phyloP scores from a whole-genome alignment of 495 filamentous ascomycete genomes.

The Penicillium coffeae region DNA sequence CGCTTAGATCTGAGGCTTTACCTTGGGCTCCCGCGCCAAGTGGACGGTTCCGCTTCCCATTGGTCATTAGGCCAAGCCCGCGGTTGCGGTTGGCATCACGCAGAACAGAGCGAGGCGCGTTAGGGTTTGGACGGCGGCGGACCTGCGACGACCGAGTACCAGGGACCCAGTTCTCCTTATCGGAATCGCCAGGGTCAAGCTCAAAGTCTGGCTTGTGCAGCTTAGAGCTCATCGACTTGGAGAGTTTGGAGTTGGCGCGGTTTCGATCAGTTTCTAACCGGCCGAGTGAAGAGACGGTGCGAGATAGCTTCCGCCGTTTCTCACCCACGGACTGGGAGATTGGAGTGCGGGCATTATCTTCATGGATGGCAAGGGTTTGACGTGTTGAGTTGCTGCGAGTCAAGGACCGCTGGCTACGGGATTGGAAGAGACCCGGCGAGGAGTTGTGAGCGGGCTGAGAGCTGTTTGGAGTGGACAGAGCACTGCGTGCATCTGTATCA shows the following conservation, averaged over 20 bases:
- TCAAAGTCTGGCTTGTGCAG: conserved; percentile 33
- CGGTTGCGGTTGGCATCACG: conserved; percentile 40
- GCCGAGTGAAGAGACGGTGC: conserved; percentile 63
- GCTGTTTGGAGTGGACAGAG: conserved; percentile 67
- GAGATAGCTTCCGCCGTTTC: conserved; percentile 58
- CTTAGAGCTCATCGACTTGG: conserved; percentile 24
- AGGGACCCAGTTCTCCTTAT: conserved; percentile 91
- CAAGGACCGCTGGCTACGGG: conserved; percentile 50
- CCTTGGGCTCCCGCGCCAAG: conserved; percentile 27
- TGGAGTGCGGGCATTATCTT: conserved; percentile 43
- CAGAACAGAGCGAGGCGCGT: conserved; percentile 40
- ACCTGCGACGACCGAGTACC: conserved; percentile 42
- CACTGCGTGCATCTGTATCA: conserved; percentile 67
- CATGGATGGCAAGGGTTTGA: conserved; percentile 51
- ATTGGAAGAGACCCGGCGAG: conserved; percentile 68
- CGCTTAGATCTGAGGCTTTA: conserved; percentile 36
- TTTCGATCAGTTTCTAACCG: conserved; percentile 53
- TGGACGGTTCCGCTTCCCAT: conserved; percentile 34
- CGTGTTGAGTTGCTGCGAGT: conserved; percentile 37
- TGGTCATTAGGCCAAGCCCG: conserved; percentile 24
- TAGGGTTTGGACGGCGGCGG: conserved; percentile 34
- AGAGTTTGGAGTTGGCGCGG: conserved; percentile 21
- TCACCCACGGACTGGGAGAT: conserved; percentile 46
- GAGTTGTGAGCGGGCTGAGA: conserved; percentile 66
- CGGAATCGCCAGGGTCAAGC: conserved; percentile 64